Conservation (phyloP, 1,284 basidiomycete genomes). For the Ganoderma boninense region DNA sequence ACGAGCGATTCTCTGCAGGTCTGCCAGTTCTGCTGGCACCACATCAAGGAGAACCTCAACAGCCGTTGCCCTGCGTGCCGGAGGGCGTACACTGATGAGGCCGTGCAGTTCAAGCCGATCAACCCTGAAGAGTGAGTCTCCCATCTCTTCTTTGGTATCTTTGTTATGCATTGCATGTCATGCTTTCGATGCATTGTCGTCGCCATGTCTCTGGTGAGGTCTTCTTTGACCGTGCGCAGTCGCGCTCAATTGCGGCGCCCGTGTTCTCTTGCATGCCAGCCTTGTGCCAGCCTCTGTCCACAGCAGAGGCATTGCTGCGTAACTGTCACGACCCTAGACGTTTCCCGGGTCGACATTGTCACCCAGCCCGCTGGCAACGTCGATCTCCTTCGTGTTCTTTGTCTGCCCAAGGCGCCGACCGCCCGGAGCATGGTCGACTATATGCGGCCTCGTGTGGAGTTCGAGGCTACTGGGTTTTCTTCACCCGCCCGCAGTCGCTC, state of each 20-base stretch:
- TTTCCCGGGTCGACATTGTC: background rate
- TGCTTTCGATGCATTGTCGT: background rate
- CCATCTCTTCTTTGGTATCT: background rate
- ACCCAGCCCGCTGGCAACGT: background rate
- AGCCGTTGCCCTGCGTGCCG: slow-evolving; percentile 97
- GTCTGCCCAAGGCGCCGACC: slow-evolving; percentile 10
- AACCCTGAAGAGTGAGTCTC: slow-evolving; percentile 91
- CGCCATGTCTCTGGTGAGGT: background rate
- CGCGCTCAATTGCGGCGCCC: background rate
- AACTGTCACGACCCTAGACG: background rate
- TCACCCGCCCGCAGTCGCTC: background rate
- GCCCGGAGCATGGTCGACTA: background rate
- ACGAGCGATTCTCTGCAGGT: slow-evolving; percentile 64
- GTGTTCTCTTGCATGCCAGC: background rate
- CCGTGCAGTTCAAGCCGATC: slow-evolving; percentile 96
- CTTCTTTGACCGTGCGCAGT: background rate
- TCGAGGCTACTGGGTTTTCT: background rate
- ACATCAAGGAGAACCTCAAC: slow-evolving; percentile 97
- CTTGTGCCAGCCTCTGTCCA: background rate
- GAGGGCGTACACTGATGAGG: slow-evolving; percentile 91
- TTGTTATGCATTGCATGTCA: background rate
- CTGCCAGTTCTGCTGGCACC: slow-evolving; percentile 99
- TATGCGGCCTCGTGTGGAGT: slow-evolving; percentile 1
- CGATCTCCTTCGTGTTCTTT: background rate
- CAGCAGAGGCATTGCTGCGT: background rate